A percentile compares a stretch with the other conserved stretches of the same genome.
Conservation (phyloP, 176 grass and related monocot species). For the Eleusine coracana region DNA sequence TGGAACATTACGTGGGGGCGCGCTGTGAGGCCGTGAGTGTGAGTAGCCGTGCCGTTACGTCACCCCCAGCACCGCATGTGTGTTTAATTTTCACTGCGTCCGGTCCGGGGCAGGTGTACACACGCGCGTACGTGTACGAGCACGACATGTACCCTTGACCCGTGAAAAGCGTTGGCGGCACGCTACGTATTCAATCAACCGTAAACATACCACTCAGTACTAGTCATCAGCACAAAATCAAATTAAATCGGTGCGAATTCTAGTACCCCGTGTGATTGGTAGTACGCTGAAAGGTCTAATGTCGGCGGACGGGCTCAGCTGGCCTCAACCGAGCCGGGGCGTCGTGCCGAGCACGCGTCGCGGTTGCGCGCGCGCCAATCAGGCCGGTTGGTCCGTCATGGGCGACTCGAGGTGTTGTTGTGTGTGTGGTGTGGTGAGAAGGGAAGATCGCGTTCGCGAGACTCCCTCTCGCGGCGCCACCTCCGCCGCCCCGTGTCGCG, state of each 20-base stretch:
- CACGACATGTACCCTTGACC: constrained; percentile 36
- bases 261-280: not conserved
- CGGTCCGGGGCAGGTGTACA: not conserved
- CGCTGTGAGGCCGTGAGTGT: not conserved
- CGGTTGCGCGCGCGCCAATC: constrained; percentile 43
- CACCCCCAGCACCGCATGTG: constrained; percentile 3
- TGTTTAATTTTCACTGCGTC: not conserved
- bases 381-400: constrained; percentile 46
- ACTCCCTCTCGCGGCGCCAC: constrained; percentile 38
- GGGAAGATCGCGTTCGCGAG: constrained; percentile 27
- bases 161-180: constrained; percentile 1
- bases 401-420: not conserved
- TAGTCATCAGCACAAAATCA: not conserved
- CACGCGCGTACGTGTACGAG: not conserved
- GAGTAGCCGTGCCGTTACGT: constrained; percentile 4
- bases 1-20: not conserved
- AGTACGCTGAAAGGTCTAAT: not conserved
- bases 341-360: constrained; percentile 34
- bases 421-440: not conserved
- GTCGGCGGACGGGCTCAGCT: not conserved
- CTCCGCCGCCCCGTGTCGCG: constrained; percentile 50
- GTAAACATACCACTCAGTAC: not conserved
- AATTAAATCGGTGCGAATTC: not conserved
- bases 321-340: not conserved
- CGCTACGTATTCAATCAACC: not conserved